Base-by-base conservation (phyloP, 2,329 filamentous ascomycete genomes). In the Xylariaceae sp. region DNA sequence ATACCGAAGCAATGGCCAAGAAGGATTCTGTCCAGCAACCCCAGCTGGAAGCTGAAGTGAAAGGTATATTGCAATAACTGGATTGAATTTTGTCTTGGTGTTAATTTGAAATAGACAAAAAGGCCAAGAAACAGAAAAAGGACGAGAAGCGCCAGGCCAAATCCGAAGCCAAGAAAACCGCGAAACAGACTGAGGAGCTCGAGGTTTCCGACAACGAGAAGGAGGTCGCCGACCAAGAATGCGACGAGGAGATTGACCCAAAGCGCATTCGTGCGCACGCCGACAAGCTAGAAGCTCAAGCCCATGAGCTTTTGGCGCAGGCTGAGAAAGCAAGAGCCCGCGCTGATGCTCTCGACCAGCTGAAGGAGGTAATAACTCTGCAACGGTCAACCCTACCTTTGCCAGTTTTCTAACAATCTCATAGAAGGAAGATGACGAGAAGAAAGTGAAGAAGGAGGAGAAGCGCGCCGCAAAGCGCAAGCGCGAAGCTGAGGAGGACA, bases 271-370 rank as follows among this genome's bases (percentile, higher is more conserved):
- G 75, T 23, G 61, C 62, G n/a, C 74, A 74, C 34, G 74, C 75
- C 37, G 72, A 76, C 30, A 74, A 75, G 66, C 71, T 78, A 42
- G 74, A 78, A 66, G 67, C 65, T 2, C 70, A 78, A 67, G 76
- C 73, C 1, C 63, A 69, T 18, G 75, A 75, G 68, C 61, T 82
- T 39, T 65, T 77, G 64, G 67, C 66, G 0, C 73, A 79, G 58
- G 74, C 78, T 0, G 73, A 76, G 61, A 73, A 72, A 58, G 67
- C 68, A 11, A 66, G 67, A 51, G 72, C 63, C 34, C 69, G 64
- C 17, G 66, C 70, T 35, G 68, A 69, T 47, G 53, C 63, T 34
- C 64, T 73, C 9, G 67, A 69, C 30, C 61, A 65, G 57, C 35
- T 64, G 58, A 67, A 64, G 53, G 64, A 61, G 18, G 72, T 74